A percentile compares a stretch with the other conserved stretches of the same genome.
phyloP scores from a whole-genome alignment of 805 yeast genomes.

The Candida gorgasii region DNA sequence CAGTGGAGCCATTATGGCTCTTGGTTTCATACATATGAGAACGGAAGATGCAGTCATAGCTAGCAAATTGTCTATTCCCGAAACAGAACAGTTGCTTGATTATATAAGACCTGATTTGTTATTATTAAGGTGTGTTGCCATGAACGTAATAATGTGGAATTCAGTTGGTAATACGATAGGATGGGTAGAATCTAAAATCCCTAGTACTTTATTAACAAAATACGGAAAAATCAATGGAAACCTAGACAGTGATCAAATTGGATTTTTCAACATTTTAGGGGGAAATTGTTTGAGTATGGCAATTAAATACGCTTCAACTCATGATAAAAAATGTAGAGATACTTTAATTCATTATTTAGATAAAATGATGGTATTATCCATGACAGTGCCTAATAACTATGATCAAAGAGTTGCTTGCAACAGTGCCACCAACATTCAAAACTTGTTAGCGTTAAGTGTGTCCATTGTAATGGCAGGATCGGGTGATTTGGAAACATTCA shows the following conservation, averaged over 20 bases:
- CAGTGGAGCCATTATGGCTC: constrained; percentile 75
- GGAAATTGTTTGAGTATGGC: constrained; percentile 79
- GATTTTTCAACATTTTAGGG: constrained; percentile 63
- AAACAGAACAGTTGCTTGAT: constrained; percentile 57
- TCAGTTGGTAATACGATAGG: constrained; percentile 44
- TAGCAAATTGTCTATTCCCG: constrained; percentile 58
- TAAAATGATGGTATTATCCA: constrained; percentile 44
- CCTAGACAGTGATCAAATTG: constrained; percentile 58
- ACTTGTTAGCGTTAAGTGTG: constrained; percentile 60
- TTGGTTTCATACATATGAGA: constrained; percentile 71
- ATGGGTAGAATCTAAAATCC: constrained; percentile 65
- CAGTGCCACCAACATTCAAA: constrained; percentile 57
- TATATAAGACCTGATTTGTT: constrained; percentile 80
- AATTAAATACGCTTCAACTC: constrained; percentile 72
- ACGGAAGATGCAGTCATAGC: constrained; percentile 65
- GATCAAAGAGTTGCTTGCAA: constrained; percentile 59
- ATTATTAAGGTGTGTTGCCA: constrained; percentile 62
- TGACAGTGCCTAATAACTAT: constrained; percentile 45
- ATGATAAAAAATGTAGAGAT: constrained; percentile 52
- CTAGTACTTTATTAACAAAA: constrained; percentile 39
- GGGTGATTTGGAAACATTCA: constrained; percentile 79
- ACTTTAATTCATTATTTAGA: constrained; percentile 59
- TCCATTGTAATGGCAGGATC: constrained; percentile 86
- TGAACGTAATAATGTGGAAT: constrained; percentile 73
- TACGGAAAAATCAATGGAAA: constrained; percentile 19